Conservation (phyloP, 2,329 filamentous ascomycete genomes). For the Fusarium sp. region DNA sequence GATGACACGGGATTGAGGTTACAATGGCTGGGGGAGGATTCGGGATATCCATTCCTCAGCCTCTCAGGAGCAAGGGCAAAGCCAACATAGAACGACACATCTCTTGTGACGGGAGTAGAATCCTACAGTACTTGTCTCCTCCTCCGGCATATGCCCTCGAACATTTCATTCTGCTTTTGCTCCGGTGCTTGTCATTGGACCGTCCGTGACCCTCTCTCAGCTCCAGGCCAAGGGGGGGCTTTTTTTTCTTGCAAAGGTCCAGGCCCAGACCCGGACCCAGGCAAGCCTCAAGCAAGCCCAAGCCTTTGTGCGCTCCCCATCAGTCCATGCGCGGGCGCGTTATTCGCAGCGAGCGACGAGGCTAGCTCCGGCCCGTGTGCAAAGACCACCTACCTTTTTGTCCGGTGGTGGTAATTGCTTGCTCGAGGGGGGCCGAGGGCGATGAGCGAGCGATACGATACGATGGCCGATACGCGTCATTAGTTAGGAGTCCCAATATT, state of each 20-base stretch:
- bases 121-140: neutral
- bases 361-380: slow-evolving; percentile 10
- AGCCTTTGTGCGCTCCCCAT: slow-evolving; percentile 2
- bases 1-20: slow-evolving; percentile 10
- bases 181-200: neutral
- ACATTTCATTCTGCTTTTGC: neutral
- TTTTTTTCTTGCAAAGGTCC: neutral
- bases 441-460: neutral
- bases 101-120: neutral
- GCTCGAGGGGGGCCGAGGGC: neutral
- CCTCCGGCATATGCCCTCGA: slow-evolving; percentile 8
- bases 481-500: neutral
- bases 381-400: neutral
- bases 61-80: slow-evolving; percentile 6
- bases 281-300: slow-evolving; percentile 1
- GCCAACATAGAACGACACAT: neutral
- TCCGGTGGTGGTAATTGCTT: neutral
- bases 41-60: slow-evolving; percentile 37
- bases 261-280: slow-evolving; percentile 10
- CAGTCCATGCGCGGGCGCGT: slow-evolving; percentile 7
- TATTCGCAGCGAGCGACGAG: slow-evolving; percentile 2
- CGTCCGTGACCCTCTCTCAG: neutral
- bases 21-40: slow-evolving; percentile 22
- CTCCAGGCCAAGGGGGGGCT: neutral
- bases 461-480: neutral